These are phyloP conservation scores for Herpetomonas samuelpessoai DNA, from an alignment of 208 protist genomes.

Conservation along the genomic window DNA sequence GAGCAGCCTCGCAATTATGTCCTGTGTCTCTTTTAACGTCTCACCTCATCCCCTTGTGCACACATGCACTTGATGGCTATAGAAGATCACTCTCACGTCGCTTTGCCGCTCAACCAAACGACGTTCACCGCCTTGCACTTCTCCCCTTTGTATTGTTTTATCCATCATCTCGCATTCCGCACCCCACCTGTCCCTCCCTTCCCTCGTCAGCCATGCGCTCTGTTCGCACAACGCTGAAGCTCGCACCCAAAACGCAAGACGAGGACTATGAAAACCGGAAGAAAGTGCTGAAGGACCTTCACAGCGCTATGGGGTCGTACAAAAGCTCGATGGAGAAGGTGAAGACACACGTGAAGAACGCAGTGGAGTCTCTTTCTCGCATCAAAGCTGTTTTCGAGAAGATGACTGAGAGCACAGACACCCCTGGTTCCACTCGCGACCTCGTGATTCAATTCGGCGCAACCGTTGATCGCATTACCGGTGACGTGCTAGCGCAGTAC, in stretches of 20 bases:
- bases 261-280: slow-evolving; percentile 38
- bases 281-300: slow-evolving; percentile 27
- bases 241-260: slow-evolving; percentile 37
- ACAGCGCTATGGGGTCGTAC: slow-evolving; percentile 31
- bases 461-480: slow-evolving; percentile 28
- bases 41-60: no score
- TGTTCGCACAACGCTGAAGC: slow-evolving; percentile 34
- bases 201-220: slow-evolving; percentile 19
- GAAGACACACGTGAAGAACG: slow-evolving; percentile 24
- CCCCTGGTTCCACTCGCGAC: slow-evolving; percentile 21
- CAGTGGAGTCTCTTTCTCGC: slow-evolving; percentile 26
- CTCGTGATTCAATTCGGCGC: slow-evolving; percentile 21
- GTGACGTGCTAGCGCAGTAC: slow-evolving; percentile 19
- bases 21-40: no score
- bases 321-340: slow-evolving; percentile 39
- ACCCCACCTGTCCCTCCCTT: neutral
- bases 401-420: slow-evolving; percentile 20
- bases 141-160: neutral
- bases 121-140: neutral
- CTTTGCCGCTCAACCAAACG: no score
- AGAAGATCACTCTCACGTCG: no score
- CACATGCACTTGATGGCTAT: no score
- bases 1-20: no score
- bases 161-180: neutral
- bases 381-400: slow-evolving; percentile 34